A percentile compares a stretch with the other conserved stretches of the same genome.
These are phyloP conservation scores for Gardenia jasminoides DNA, from an alignment of 257 asterid genomes.

Conservation along the genomic window DNA sequence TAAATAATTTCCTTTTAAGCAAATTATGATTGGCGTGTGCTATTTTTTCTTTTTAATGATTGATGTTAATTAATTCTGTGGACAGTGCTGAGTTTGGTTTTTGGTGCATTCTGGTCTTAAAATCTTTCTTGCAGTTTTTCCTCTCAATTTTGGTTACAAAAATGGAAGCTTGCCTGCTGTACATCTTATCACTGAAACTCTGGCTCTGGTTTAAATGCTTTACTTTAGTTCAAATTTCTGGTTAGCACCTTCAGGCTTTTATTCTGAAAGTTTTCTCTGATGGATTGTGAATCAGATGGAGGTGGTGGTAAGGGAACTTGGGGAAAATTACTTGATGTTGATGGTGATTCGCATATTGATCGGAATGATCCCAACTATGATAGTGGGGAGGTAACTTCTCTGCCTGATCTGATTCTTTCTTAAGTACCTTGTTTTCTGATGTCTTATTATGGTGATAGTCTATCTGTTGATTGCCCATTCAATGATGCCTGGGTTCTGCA, in stretches of 20 bases:
- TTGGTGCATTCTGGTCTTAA: not conserved
- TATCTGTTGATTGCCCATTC: not conserved
- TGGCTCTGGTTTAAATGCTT: conserved; percentile 9
- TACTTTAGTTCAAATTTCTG: conserved; percentile 5
- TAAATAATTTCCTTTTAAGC: not conserved
- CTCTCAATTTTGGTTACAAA: not conserved
- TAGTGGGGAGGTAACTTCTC: conserved; percentile 77
- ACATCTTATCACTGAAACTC: not conserved
- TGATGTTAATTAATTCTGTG: not conserved
- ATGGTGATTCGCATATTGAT: conserved; percentile 61
- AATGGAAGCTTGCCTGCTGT: not conserved
- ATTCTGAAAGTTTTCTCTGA: conserved; percentile 15
- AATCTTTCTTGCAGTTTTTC: not conserved
- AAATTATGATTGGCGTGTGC: not conserved
- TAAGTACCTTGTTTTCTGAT: not conserved
- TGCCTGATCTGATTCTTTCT: not conserved
- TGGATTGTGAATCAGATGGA: conserved; percentile 67
- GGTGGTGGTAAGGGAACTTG: conserved; percentile 99
- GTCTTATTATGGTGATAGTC: not conserved
- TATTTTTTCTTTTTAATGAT: too few relatives aligned
- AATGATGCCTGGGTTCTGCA: not conserved
- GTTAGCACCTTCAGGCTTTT: not conserved
- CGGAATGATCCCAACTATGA: conserved; percentile 93
- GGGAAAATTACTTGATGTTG: conserved; percentile 93
- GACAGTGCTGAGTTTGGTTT: not conserved